Evolutionary conservation across 2,329 filamentous ascomycete genomes (phyloP), one percentile per base, ranked within the genome.

Genomic region (Ceratocystis papillata): DNA sequence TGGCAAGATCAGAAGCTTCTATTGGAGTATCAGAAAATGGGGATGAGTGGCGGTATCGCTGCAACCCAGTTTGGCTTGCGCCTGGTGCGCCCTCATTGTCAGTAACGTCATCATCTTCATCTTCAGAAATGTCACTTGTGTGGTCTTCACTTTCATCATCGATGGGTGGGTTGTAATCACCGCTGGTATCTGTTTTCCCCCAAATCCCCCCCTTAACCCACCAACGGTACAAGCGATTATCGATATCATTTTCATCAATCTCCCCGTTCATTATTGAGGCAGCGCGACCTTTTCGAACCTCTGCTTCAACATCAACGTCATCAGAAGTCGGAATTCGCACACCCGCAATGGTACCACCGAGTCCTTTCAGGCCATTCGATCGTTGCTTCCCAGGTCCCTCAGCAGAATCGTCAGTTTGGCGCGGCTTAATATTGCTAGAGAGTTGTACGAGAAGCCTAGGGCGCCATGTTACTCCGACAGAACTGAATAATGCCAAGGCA

Each of bases 161-260:
- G 10, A 78, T 74, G 6, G 75, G 72, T 0, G 86, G 86, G 41
- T 79, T 74, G 73, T 92, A 97, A 69, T 93, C 88, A 33, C 88
- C 89, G 72, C 89, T 96, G 4, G 80, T 80, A 73, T 97, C 93
- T 41, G 86, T 80, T 17, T 87, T 86, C 1, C 93, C 92, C 86
- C 90, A 96, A 77, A 89, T 89, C 6, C 89, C 90, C 22, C 90
- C 90, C 65, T 81, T 79, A 64, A 88, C 85, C 88, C 90, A 97
- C 83, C 92, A 94, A 37, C 80, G 79, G 73, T 96, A 97, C 1
- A 96, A 77, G 67, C 85, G 86, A 1, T 81, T 80, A 69, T 93
- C 87, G 1, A 96, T 78, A 48, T 83, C 82, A 33, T 82, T 81
- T 70, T 94, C 88, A 50, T 85, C 72, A 72, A 76, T 73, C 65